phyloP scores from a whole-genome alignment of 495 filamentous ascomycete species.

The Penicillium diatomitis region DNA sequence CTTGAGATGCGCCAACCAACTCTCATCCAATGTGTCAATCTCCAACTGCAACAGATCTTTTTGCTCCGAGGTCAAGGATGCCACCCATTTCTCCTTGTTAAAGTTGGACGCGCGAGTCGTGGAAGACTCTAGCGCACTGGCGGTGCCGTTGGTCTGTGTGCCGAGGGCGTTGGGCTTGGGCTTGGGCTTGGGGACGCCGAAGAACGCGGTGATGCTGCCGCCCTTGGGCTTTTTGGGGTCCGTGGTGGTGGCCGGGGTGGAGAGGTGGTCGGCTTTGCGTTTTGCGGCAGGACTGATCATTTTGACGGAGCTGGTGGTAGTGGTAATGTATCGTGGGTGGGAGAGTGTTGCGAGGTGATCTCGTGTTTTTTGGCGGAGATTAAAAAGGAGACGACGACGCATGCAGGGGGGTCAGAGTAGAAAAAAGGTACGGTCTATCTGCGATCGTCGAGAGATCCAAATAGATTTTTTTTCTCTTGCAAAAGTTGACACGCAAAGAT shows the following conservation, averaged over 20 bases:
- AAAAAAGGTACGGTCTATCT: no score
- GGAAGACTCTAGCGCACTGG: neutral
- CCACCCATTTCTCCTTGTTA: conserved; percentile 81
- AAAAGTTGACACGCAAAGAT: no score
- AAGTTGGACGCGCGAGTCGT: conserved; percentile 32
- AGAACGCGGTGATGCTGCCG: conserved; percentile 57
- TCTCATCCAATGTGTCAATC: conserved; percentile 82
- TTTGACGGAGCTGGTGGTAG: neutral
- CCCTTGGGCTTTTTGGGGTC: conserved; percentile 59
- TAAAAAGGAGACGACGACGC: neutral
- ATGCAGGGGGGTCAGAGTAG: neutral
- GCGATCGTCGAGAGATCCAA: no score
- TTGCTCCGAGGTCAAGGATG: conserved; percentile 69
- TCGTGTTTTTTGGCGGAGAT: neutral
- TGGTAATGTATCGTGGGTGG: no score
- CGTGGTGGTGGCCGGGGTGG: conserved; percentile 5
- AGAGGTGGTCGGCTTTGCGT: conserved; percentile 27
- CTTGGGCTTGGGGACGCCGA: conserved; percentile 43
- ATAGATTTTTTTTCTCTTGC: no score
- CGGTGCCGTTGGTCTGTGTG: conserved; percentile 11
- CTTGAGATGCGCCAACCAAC: conserved; percentile 80
- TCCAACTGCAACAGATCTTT: conserved; percentile 74
- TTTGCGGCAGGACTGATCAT: conserved; percentile 28
- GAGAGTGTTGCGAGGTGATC: neutral
- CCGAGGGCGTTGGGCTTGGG: conserved; percentile 38